Base-by-base conservation (phyloP, 768 basidiomycete genomes). In the Trametes cubensis region DNA sequence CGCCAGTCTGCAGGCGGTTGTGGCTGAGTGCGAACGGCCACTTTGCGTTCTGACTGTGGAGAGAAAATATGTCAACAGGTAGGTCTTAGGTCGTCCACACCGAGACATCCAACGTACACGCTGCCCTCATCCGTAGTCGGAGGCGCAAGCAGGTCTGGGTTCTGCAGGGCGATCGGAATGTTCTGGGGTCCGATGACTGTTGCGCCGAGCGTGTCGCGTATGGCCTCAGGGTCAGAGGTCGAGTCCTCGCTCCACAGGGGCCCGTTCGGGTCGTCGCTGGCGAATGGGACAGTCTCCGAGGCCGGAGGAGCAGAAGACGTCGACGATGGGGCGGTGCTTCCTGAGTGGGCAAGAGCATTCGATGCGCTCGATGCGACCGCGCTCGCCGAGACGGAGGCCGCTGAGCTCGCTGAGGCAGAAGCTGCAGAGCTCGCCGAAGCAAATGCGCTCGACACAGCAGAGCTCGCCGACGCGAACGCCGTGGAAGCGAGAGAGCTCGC, bases 11-110 rank as follows among this genome's bases (percentile, higher is more conserved):
- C 7, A 88, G 65, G 38, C 84, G 82, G 67, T 79, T 86, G 67
- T 85, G 85, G 62, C 85, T 86, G 21, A 85, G 70, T 50, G 81
- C 76, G 68, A 87, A 85, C 0, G 86, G 81, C 87, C 87, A 88
- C 66, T 87, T 88, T 62, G 78, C 78, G 64, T 86, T 87, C 0
- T 61, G 54, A 0, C 76, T 80, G 55, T 34, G 30, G n/a, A 6
- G 38, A 42, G 6, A 30, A 23, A 42, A 20, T 26, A 26, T 28
- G 28, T 54, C 34, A 54, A n/a, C 45, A 7, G 26, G 47, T 45
- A 50, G 6, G 26, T 42, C 39, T n/a, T 8, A 15, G 18, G 30
- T 5, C 3, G 23, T 23, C 14, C 34, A 38, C 17, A 26, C 42
- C 6, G 15, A 15, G 25, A 34, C 28, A 4, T 25, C 11, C 6